Evolutionary conservation across 1,284 basidiomycete genomes (phyloP).

Genomic region (Irpex sp.): DNA sequence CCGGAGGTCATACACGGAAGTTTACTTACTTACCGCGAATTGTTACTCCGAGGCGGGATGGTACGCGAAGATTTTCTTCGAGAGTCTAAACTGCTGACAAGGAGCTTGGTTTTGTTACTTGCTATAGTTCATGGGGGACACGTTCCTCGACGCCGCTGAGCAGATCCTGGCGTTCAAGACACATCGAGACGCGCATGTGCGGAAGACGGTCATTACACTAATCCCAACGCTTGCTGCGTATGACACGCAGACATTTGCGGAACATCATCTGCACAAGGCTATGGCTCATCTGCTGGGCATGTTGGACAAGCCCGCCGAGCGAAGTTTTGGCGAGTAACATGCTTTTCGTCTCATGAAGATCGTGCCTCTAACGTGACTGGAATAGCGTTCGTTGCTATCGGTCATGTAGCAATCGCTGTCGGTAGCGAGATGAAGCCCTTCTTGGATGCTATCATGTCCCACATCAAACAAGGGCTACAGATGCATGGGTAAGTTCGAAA

Average conservation of each 20-base stretch:
- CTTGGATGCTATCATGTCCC: slow-evolving; percentile 87
- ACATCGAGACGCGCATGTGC: slow-evolving; percentile 84
- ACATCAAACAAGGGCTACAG: slow-evolving; percentile 88
- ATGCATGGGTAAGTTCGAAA: slow-evolving; percentile 66
- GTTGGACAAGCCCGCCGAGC: slow-evolving; percentile 86
- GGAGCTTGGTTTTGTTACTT: neutral
- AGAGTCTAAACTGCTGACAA: neutral
- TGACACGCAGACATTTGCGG: slow-evolving; percentile 87
- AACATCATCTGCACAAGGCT: slow-evolving; percentile 85
- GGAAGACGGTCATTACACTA: slow-evolving; percentile 91
- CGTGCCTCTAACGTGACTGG: slow-evolving; percentile 9
- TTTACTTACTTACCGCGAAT: slow-evolving; percentile 87
- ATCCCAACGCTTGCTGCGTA: slow-evolving; percentile 95
- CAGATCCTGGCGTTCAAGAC: slow-evolving; percentile 87
- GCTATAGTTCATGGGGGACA: slow-evolving; percentile 87
- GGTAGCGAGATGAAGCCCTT: slow-evolving; percentile 96
- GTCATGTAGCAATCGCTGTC: slow-evolving; percentile 90
- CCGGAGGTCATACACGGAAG: slow-evolving; percentile 91
- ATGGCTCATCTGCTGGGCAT: slow-evolving; percentile 90
- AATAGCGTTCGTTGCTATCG: slow-evolving; percentile 92
- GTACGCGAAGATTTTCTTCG: slow-evolving; percentile 37
- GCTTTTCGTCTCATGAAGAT: slow-evolving; percentile 5
- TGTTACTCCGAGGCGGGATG: slow-evolving; percentile 92
- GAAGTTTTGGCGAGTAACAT: slow-evolving; percentile 71
- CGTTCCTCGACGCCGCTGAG: slow-evolving; percentile 87